Conservation (phyloP, 2,329 filamentous ascomycete genomes). For the Fusarium oligoseptatum region DNA sequence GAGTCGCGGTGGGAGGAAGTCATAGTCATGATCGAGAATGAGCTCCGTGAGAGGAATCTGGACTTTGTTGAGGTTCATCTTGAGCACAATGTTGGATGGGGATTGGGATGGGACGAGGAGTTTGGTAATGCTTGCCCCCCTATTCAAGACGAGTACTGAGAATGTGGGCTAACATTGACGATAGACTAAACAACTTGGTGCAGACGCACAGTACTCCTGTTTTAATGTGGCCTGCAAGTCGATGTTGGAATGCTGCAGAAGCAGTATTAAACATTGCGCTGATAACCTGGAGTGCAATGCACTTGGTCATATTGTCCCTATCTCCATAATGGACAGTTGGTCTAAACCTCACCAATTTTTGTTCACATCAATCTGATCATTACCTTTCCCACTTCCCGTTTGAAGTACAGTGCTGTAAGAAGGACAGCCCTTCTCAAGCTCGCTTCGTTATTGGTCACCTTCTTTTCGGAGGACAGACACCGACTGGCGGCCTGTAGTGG, state of each 20-base stretch:
- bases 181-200: not conserved
- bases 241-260: no score
- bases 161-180: not conserved
- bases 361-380: not conserved
- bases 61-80: not conserved
- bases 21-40: not conserved
- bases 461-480: not conserved
- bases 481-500: not conserved
- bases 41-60: not conserved
- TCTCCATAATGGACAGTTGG: not conserved
- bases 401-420: not conserved
- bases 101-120: not conserved
- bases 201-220: not conserved
- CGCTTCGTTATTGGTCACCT: not conserved
- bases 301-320: not conserved
- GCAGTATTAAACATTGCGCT: no score
- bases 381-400: not conserved
- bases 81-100: not conserved
- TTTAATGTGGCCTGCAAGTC: not conserved
- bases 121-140: not conserved
- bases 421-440: not conserved
- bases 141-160: not conserved
- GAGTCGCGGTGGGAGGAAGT: not conserved
- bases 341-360: not conserved
- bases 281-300: no score